Evolutionary conservation across 139 green algal genomes (phyloP), one percentile per base, ranked within the genome.

Genomic region (Picochlorum sp.): DNA sequence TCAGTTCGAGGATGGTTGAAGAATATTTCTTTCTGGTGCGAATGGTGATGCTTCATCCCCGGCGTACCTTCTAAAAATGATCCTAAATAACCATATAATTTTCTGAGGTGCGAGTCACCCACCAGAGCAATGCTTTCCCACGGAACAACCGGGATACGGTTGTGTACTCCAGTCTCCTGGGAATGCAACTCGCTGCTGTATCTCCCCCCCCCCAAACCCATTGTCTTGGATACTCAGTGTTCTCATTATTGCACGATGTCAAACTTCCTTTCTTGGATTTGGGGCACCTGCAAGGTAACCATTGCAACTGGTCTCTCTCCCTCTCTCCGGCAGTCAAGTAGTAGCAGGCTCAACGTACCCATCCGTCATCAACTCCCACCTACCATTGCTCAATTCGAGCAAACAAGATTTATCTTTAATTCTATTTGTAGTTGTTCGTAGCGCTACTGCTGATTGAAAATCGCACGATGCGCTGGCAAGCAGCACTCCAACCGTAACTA

Each of bases 81-180:
- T 54, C 47, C 47, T 20, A 54, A 54, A 54, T 54, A 54, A 4
- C 47, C 47, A 54, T 54, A 54, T 7, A 54, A 13, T 21, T 54
- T 54, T 54, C 47, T 54, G 18, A 54, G 47, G 47, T 54, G 47
- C 16, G 47, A 54, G 15, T 54, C 47, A 26, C 47, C 47, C 16
- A 54, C 47, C 11, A 54, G 47, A 54, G 47, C 47, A 21, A 54
- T 54, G 16, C 47, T 21, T 54, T 54, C 47, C n/a, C n/a, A 26
- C 6, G 47, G n/a, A 54, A 54, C 18, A 21, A 9, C n/a, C n/a
- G 4, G 7, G 47, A 20, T 54, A 54, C 47, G 2, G 16, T 13
- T 13, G 11, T 20, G 47, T 54, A 23, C 16, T 54, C 16, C 7
- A 54, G 47, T 20, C 47, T 54, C n/a, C 47, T 54, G 6, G 47